Percentiles rank a stretch among this genome's conserved stretches.
phyloP scores from a whole-genome alignment of 2,329 filamentous ascomycete species.

The Alternaria gansuensis region DNA sequence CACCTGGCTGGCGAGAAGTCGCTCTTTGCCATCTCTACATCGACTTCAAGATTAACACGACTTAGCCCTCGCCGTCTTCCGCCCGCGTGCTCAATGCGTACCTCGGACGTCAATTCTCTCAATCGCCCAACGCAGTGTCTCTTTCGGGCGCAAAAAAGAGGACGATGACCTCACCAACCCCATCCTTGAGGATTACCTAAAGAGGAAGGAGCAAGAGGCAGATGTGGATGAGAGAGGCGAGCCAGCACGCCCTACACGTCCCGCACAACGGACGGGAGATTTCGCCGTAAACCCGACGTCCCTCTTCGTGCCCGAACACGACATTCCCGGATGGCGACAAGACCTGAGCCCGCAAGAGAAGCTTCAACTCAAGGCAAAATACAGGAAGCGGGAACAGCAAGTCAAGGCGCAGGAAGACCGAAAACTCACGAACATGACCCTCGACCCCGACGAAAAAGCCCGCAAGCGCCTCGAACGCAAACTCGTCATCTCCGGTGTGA shows the following conservation, averaged over 20 bases:
- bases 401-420: constrained; percentile 44
- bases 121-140: constrained; percentile 30
- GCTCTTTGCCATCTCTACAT: background rate
- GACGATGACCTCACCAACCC: constrained; percentile 57
- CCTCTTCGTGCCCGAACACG: constrained; percentile 38
- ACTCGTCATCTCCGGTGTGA: constrained; percentile 81
- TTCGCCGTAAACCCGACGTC: constrained; percentile 30
- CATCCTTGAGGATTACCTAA: constrained; percentile 68
- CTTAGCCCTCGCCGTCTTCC: constrained; percentile 38
- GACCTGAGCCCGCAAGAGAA: constrained; percentile 31
- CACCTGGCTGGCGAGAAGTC: background rate
- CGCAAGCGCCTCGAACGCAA: constrained; percentile 82
- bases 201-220: constrained; percentile 26
- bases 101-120: constrained; percentile 24
- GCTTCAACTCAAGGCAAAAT: constrained; percentile 22
- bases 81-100: constrained; percentile 30
- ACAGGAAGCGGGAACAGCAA: constrained; percentile 19
- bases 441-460: constrained; percentile 78
- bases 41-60: constrained; percentile 16
- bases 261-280: constrained; percentile 23
- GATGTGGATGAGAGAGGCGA: constrained; percentile 5
- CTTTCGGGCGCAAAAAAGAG: constrained; percentile 22
- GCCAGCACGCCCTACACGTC: constrained; percentile 18
- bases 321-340: constrained; percentile 38
- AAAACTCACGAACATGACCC: constrained; percentile 63